Conservation (phyloP, 768 basidiomycete species). For the Phaffia tasmanica region DNA sequence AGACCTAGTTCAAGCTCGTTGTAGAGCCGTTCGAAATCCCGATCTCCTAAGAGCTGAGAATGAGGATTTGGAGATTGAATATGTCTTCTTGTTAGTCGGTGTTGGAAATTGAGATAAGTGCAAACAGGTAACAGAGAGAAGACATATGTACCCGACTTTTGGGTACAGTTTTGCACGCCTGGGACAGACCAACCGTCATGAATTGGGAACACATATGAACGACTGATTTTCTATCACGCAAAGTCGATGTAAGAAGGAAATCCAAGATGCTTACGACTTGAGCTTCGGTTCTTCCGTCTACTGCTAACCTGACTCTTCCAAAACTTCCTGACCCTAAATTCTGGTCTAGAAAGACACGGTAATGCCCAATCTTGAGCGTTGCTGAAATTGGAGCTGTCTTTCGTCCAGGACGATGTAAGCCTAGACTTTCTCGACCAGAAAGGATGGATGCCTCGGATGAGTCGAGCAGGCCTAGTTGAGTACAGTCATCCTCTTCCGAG, state of each 20-base stretch:
- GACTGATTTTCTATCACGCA: neutral
- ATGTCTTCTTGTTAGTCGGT: neutral
- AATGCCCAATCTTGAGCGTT: constrained; percentile 1
- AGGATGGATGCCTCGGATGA: constrained; percentile 3
- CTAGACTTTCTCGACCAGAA: neutral
- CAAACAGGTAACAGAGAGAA: neutral
- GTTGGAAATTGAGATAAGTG: neutral
- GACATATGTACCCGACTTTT: neutral
- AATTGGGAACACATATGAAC: neutral
- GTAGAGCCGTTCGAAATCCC: constrained; percentile 4
- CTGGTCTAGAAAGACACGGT: neutral
- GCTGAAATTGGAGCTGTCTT: neutral
- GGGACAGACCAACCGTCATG: neutral
- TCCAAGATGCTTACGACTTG: constrained; percentile 11
- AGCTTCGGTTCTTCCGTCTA: neutral
- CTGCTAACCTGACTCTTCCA: constrained; percentile 15
- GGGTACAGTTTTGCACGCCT: constrained; percentile 13
- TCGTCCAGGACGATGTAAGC: constrained; percentile 1
- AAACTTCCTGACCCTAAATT: constrained; percentile 18
- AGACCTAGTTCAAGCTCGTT: constrained; percentile 14
- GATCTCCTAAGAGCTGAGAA: neutral
- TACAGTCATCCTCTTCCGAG: neutral
- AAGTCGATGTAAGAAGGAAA: neutral
- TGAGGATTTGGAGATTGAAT: too few relatives aligned
- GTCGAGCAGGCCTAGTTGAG: neutral